Base-by-base conservation (phyloP, 257 asterid species). In the Coffea canephora region DNA sequence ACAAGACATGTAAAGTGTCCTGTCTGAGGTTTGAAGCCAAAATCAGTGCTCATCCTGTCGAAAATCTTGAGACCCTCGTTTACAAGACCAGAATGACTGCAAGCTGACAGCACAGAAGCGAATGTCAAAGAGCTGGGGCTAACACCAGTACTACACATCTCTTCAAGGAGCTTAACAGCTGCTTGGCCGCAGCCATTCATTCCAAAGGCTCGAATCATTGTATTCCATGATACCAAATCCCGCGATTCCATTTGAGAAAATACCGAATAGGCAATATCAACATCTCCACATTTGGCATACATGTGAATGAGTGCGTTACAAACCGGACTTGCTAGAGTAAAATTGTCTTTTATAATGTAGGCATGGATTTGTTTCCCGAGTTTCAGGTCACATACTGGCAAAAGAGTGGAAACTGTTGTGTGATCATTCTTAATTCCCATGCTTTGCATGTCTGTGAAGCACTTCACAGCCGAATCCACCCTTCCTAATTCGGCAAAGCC, bases 191-290 rank as follows among this genome's bases (percentile, higher is more conserved):
- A 79, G 19, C 91, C 89, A 54, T 87, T 83, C 80, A 77, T 59
- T 41, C 89, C 89, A n/a, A 87, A 82, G 8, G 86, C 91, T n/a
- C 87, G 80, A 19, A 87, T 85, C 81, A 87, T 87, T 49, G 89
- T 87, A 75, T 87, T 87, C 89, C 91, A 85, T 0, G 91, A 83
- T 45, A 87, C 87, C 54, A 81, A 71, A 82, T 87, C 91, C 82
- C 71, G 57, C n/a, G 36, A 36, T 27, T 71, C 74, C 89, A 85
- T 69, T 13, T 34, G 76, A 73, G 79, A 79, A 80, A 87, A 87
- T 57, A 85, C 50, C 25, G 67, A 74, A 59, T 81, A 67, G 12
- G 91, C 89, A 12, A 61, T 59, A 36, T 55, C 73, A 5, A 87
- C 81, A 69, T 81, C 65, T 48, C 91, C 91, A 71, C 79, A 65